A percentile compares a stretch with the other conserved stretches of the same genome.
These are phyloP conservation scores for Russula olivacea DNA, from an alignment of 768 basidiomycete genomes.

Conservation along the genomic window DNA sequence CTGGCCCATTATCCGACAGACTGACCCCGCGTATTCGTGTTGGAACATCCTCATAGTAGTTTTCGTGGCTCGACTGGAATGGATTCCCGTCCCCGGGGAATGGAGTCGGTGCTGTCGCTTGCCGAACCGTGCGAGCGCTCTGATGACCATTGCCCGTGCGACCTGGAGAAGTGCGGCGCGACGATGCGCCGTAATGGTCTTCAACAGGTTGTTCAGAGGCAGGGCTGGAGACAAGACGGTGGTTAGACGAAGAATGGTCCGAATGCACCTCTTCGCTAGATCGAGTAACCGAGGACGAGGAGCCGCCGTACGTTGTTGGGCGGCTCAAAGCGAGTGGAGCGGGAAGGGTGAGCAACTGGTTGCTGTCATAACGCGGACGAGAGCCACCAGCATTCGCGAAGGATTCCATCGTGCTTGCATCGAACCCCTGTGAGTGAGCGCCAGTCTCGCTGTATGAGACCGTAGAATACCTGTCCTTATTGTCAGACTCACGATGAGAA, in stretches of 20 bases:
- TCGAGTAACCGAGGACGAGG: constrained; percentile 36
- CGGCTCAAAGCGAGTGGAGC: constrained; percentile 64
- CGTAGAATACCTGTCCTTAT: constrained; percentile 62
- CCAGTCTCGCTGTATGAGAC: constrained; percentile 75
- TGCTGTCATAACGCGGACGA: constrained; percentile 63
- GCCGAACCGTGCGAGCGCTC: background rate
- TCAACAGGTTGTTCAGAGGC: constrained; percentile 31
- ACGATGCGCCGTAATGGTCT: constrained; percentile 12
- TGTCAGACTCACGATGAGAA: constrained; percentile 15
- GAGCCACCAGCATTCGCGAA: constrained; percentile 36
- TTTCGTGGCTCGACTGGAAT: constrained; percentile 9
- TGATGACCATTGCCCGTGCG: constrained; percentile 21
- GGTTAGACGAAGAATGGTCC: constrained; percentile 38
- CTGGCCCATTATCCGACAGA: constrained; percentile 77
- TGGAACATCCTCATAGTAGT: constrained; percentile 1
- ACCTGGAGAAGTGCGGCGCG: constrained; percentile 18
- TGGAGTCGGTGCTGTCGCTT: constrained; percentile 1
- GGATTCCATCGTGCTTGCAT: constrained; percentile 60
- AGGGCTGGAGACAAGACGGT: constrained; percentile 38
- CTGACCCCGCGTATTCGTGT: constrained; percentile 55
- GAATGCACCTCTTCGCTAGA: constrained; percentile 37
- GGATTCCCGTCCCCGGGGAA: constrained; percentile 13
- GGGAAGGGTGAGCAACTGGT: constrained; percentile 65
- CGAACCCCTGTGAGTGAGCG: constrained; percentile 45
- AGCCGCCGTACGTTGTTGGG: constrained; percentile 24